Evolutionary conservation across 2,329 filamentous ascomycete species (phyloP), one percentile per base, ranked within the genome.

Genomic region (Orbilia quercus): DNA sequence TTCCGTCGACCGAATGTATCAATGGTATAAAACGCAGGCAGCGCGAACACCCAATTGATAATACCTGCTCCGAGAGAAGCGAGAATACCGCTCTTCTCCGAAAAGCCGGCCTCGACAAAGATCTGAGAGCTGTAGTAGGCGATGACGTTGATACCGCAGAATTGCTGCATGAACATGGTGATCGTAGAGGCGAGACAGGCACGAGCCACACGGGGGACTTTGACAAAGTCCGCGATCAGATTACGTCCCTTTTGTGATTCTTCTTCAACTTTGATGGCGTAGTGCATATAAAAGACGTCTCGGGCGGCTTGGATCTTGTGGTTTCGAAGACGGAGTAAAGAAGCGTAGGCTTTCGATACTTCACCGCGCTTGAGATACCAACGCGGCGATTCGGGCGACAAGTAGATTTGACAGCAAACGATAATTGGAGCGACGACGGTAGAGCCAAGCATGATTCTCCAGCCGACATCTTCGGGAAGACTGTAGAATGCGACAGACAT

Each of bases 371-470:
- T 88, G 82, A 89, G 87, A 59, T 85, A 84, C 86, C 87, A 89
- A 76, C 87, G 84, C 0, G 87, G 87, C 0, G 86, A 88, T 77
- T 89, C 87, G 20, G 87, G 87, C 74, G 89, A 91, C 44, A 89
- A 81, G 79, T 85, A 91, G 67, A 91, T 87, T 28, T 87, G 81
- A 38, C 78, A 80, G 77, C 84, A 86, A 48, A 87, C 85, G 36
- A 87, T 74, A 5, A 89, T 79, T 14, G 87, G 86, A 0, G 86
- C 87, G 12, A 89, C 82, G 79, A 89, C 84, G 7, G 89, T 88
- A 1, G 87, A 89, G 5, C 84, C 87, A 81, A 91, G 85, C 87
- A 90, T 90, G 42, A 90, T 81, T 23, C 89, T 85, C 89, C 89
- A 91, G 72, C 89, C 77, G n/a, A 77, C 67, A 34, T 75, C 75